Conservation (phyloP, 768 basidiomycete species). For the Sistotremastrum suecicum region DNA sequence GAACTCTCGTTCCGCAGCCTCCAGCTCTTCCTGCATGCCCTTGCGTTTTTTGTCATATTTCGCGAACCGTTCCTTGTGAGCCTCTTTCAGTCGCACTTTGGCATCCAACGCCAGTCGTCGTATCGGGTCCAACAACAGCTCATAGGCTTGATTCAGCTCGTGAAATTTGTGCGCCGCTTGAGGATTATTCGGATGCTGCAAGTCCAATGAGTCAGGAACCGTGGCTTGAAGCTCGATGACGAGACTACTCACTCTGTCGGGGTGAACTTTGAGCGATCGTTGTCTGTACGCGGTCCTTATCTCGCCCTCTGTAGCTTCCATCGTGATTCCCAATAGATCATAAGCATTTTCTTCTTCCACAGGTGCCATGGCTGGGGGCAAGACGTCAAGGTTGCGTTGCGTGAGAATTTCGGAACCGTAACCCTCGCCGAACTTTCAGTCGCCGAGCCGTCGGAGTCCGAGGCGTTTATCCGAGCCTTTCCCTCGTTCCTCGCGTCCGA, state of each 20-base stretch:
- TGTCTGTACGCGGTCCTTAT: slow-evolving; percentile 70
- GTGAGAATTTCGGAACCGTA: too few relatives aligned
- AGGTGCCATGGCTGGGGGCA: slow-evolving; percentile 5
- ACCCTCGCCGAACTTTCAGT: too few relatives aligned
- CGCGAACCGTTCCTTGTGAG: slow-evolving; percentile 56
- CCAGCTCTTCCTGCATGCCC: slow-evolving; percentile 60
- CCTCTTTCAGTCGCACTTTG: slow-evolving; percentile 55
- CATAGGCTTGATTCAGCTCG: slow-evolving; percentile 68
- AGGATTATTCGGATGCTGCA: slow-evolving; percentile 65
- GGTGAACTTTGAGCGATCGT: slow-evolving; percentile 74
- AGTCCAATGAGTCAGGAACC: slow-evolving; percentile 4
- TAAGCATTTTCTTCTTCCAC: slow-evolving; percentile 63
- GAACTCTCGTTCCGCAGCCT: slow-evolving; percentile 61
- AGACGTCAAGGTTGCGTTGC: too few relatives aligned
- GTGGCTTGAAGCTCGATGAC: slow-evolving; percentile 5
- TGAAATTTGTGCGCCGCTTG: slow-evolving; percentile 72
- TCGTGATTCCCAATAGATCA: slow-evolving; percentile 45
- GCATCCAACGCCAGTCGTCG: slow-evolving; percentile 70
- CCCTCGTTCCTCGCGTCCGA: too few relatives aligned
- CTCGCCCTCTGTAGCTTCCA: slow-evolving; percentile 62
- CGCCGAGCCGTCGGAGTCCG: too few relatives aligned
- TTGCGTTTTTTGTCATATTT: slow-evolving; percentile 61
- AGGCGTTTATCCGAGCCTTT: too few relatives aligned
- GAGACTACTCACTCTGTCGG: slow-evolving; percentile 51
- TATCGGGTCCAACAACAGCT: slow-evolving; percentile 68